Evolutionary conservation across 768 basidiomycete species (phyloP), one percentile per base, ranked within the genome.

Genomic region (Lenzites betulinus): DNA sequence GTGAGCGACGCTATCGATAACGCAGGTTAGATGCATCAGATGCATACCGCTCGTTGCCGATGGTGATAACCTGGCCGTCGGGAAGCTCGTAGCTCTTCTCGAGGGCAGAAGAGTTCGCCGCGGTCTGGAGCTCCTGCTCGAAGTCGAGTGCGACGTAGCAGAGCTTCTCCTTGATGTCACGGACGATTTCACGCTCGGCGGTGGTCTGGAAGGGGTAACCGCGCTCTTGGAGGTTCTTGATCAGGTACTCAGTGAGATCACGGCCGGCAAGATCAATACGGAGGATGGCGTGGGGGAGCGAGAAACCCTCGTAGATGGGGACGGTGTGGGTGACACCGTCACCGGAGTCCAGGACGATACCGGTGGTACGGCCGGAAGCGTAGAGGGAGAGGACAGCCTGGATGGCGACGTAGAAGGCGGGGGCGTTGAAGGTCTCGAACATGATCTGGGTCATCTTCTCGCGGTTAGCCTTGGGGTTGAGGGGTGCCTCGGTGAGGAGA

Each of bases 361-460:
- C 86, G 58, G 86, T 88, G 55, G 86, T 87, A 71, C 86, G 82
- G 71, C 86, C 86, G 49, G 84, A 86, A 35, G 86, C 86, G 75
- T 87, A 87, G 38, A 86, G 81, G 48, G 91, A 93, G 39, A 95
- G 83, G 55, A 94, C 92, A 73, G 92, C 92, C 79, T 95, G 93
- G 76, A 94, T 93, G 54, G 89, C 83, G 66, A 93, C 91, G 81
- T 93, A 93, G 83, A 94, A 92, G 12, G 93, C 92, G 59, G 92
- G 93, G 15, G 87, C 88, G 75, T 93, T 94, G 84, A 94, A 94
- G 13, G 92, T 95, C 80, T 95, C 92, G 76, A 95, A 95, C 92
- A 94, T 93, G 85, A 93, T 93, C 76, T 95, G 92, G 64, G 92
- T 93, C 89, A 90, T 93, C 83, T 93, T 92, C 80, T 93, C 92